These are phyloP conservation scores for Colletotrichum tropicale DNA, from an alignment of 2,329 filamentous ascomycete genomes.

Conservation along the genomic window DNA sequence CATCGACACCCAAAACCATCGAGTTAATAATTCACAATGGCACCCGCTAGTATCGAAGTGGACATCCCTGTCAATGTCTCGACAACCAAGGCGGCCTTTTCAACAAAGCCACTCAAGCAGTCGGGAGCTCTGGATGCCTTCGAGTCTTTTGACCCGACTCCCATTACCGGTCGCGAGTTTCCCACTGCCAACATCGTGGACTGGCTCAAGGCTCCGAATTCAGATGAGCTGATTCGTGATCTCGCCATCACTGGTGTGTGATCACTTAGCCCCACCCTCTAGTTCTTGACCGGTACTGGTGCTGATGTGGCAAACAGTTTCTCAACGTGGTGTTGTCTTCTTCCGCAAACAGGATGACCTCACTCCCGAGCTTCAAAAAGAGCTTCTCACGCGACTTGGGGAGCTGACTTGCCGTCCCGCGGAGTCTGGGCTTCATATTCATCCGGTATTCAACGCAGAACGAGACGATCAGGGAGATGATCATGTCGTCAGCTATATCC, in stretches of 20 bases:
- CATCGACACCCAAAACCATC: neutral
- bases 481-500: conserved; percentile 62
- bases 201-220: conserved; percentile 58
- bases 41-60: conserved; percentile 19
- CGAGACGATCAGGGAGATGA: conserved; percentile 56
- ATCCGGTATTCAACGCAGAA: conserved; percentile 61
- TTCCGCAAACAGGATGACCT: conserved; percentile 64
- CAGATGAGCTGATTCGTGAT: conserved; percentile 61
- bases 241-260: conserved; percentile 62
- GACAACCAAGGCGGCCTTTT: conserved; percentile 8
- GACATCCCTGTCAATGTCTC: neutral
- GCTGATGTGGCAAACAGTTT: conserved; percentile 47
- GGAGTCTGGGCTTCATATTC: conserved; percentile 63
- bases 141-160: conserved; percentile 57
- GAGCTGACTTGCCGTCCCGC: conserved; percentile 62
- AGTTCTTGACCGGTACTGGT: neutral
- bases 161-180: conserved; percentile 60
- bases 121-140: conserved; percentile 50
- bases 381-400: conserved; percentile 62
- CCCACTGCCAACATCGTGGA: conserved; percentile 57
- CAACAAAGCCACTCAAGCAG: conserved; percentile 40
- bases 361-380: conserved; percentile 62
- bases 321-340: conserved; percentile 67
- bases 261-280: neutral
- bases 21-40: neutral